Evolutionary conservation across 306 rosid species (phyloP).

Genomic region (Psophocarpus tetragonolobus): DNA sequence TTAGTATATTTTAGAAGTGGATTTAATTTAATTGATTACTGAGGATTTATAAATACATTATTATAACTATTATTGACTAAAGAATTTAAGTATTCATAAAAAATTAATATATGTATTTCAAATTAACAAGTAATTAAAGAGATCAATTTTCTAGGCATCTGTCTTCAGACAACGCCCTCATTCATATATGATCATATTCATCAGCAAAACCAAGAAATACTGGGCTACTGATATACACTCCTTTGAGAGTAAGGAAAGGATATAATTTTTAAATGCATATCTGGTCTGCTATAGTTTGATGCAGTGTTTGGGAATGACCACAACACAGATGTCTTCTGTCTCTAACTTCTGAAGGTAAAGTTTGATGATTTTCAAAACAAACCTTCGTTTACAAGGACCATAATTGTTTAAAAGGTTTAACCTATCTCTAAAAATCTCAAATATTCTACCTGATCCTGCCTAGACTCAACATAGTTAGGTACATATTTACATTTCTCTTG

Average conservation of each 20-base stretch:
- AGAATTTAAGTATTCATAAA: neutral
- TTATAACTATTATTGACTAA: neutral
- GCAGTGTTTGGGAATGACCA: neutral
- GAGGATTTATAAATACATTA: neutral
- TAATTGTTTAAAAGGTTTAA: neutral
- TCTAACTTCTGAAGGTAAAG: neutral
- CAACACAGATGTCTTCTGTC: neutral
- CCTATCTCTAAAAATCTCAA: neutral
- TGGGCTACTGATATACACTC: neutral
- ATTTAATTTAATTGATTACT: neutral
- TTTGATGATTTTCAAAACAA: neutral
- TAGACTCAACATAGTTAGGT: neutral
- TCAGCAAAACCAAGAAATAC: neutral
- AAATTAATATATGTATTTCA: neutral
- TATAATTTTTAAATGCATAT: neutral
- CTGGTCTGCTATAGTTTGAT: neutral
- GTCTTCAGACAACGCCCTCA: neutral
- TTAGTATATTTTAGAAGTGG: neutral
- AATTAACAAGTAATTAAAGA: neutral
- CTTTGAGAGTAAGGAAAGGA: neutral
- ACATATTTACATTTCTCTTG: neutral
- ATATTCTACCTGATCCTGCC: neutral
- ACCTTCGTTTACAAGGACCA: neutral
- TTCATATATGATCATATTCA: neutral
- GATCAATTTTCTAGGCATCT: too few relatives aligned